Conservation (phyloP, 1,284 basidiomycete species). For the Cryptococcus deneoformans region DNA sequence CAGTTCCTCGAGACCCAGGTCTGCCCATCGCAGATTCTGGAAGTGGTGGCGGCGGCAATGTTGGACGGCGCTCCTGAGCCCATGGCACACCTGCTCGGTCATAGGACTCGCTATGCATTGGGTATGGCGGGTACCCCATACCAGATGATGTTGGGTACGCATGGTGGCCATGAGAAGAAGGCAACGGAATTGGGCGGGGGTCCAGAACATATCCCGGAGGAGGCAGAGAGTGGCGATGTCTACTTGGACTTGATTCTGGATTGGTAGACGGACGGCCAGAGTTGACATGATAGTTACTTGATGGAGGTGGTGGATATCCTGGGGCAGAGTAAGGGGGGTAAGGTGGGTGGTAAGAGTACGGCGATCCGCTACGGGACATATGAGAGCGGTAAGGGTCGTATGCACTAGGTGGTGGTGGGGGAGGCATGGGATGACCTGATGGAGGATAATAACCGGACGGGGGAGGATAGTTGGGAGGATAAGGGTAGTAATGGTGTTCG, state of each 20-base stretch:
- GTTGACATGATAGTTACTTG: slow-evolving; percentile 7
- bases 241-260: slow-evolving; percentile 3
- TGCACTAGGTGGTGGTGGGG: slow-evolving; percentile 25
- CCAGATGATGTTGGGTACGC: not conserved
- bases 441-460: slow-evolving; percentile 5
- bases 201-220: slow-evolving; percentile 11
- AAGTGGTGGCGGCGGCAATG: too few relatives aligned
- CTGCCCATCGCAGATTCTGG: not conserved
- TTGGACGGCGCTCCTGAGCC: slow-evolving; percentile 6
- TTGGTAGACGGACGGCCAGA: slow-evolving; percentile 9
- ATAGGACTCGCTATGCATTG: not conserved
- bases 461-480: not conserved
- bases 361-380: too few relatives aligned
- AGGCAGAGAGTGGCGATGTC: slow-evolving; percentile 11
- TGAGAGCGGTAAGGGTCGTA: slow-evolving; percentile 13
- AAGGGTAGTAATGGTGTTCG: slow-evolving; percentile 3
- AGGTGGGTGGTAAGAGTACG: too few relatives aligned
- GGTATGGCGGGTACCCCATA: slow-evolving; percentile 1
- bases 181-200: not conserved
- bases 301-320: slow-evolving; percentile 1
- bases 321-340: not conserved
- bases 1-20: not conserved
- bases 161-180: not conserved
- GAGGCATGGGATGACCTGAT: slow-evolving; percentile 15
- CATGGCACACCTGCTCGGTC: slow-evolving; percentile 7